Evolutionary conservation across 2,329 filamentous ascomycete species (phyloP).

Genomic region (Colletotrichum zoysiae): DNA sequence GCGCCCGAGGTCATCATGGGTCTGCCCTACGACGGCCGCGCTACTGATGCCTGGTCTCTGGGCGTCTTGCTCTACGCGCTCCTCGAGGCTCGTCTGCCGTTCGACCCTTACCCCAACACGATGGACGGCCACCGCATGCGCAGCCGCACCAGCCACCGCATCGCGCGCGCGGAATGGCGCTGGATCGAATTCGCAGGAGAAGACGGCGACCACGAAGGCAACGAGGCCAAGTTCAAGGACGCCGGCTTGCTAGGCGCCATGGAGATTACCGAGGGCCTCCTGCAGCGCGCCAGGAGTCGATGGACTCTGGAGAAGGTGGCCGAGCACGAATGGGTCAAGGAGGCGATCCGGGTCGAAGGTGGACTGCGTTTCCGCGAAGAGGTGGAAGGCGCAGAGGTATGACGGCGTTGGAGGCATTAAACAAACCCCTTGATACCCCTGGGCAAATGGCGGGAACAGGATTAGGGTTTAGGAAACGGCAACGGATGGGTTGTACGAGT

Average conservation of each 20-base stretch:
- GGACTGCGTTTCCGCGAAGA: slow-evolving; percentile 72
- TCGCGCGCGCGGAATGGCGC: slow-evolving; percentile 94
- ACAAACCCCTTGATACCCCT: slow-evolving; percentile 23
- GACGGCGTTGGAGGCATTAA: slow-evolving; percentile 37
- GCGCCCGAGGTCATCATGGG: slow-evolving; percentile 97
- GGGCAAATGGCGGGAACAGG: slow-evolving; percentile 20
- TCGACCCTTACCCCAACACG: slow-evolving; percentile 88
- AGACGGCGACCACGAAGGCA: slow-evolving; percentile 86
- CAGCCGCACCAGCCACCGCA: slow-evolving; percentile 90
- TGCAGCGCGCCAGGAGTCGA: slow-evolving; percentile 85
- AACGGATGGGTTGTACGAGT: slow-evolving; percentile 32
- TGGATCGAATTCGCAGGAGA: slow-evolving; percentile 90
- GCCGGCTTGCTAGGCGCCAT: slow-evolving; percentile 80
- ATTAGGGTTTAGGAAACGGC: slow-evolving; percentile 12
- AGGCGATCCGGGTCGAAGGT: slow-evolving; percentile 77
- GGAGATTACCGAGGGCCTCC: slow-evolving; percentile 83
- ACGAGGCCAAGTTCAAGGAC: slow-evolving; percentile 70
- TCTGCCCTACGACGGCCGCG: slow-evolving; percentile 91
- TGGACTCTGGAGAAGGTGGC: slow-evolving; percentile 82
- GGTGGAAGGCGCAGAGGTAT: slow-evolving; percentile 67
- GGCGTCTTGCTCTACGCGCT: slow-evolving; percentile 94
- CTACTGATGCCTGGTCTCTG: slow-evolving; percentile 94
- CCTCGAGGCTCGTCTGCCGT: slow-evolving; percentile 92
- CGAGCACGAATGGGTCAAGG: slow-evolving; percentile 79
- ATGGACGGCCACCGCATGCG: slow-evolving; percentile 81